Evolutionary conservation across 345 rosid genomes (phyloP).

Genomic region (Acer saccharum): DNA sequence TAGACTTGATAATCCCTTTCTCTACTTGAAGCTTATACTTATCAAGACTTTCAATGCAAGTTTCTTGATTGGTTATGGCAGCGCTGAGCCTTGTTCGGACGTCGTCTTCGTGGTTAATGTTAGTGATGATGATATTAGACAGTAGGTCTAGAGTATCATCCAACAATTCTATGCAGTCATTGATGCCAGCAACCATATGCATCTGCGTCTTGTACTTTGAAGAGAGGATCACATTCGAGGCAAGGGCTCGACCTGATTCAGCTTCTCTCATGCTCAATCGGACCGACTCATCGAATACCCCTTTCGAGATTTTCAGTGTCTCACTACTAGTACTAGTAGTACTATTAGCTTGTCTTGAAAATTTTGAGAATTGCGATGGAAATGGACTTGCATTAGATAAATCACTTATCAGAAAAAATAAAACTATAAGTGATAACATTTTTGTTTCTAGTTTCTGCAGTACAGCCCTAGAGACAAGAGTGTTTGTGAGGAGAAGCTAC

Average conservation of each 20-base stretch:
- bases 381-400: slow-evolving; percentile 9
- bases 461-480: too few relatives aligned
- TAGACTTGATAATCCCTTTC: slow-evolving; percentile 18
- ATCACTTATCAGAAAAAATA: neutral
- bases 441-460: neutral
- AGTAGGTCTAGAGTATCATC: slow-evolving; percentile 51
- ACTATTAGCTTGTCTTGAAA: slow-evolving; percentile 26
- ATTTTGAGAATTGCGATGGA: slow-evolving; percentile 48
- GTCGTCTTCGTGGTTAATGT: slow-evolving; percentile 15
- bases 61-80: slow-evolving; percentile 55
- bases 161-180: slow-evolving; percentile 53
- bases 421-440: neutral
- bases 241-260: slow-evolving; percentile 34
- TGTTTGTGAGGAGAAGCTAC: neutral
- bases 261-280: slow-evolving; percentile 37
- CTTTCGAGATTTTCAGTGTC: neutral
- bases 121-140: slow-evolving; percentile 27
- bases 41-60: slow-evolving; percentile 48
- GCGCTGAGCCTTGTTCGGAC: slow-evolving; percentile 64
- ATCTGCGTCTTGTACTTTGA: slow-evolving; percentile 2
- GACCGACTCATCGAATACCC: slow-evolving; percentile 38
- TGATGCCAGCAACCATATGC: slow-evolving; percentile 20
- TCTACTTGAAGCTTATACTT: slow-evolving; percentile 11
- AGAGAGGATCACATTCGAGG: slow-evolving; percentile 31
- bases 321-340: too few relatives aligned